Conservation (phyloP, 2,329 filamentous ascomycete species). For the Xylariaceae sp. region DNA sequence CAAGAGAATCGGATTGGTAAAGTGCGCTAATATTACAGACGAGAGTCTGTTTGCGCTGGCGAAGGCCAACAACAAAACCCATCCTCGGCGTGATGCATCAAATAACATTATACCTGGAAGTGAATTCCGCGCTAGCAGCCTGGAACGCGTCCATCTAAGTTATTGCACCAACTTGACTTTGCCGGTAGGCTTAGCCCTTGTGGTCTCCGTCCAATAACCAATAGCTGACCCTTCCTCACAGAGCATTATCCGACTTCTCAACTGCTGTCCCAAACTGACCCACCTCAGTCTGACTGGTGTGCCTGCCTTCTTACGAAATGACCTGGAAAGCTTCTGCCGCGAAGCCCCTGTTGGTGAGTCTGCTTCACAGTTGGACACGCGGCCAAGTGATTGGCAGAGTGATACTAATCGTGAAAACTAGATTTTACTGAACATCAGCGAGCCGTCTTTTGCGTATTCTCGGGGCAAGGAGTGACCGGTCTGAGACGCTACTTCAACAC, state of each 20-base stretch:
- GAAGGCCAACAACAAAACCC: constrained; percentile 52
- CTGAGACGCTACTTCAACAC: constrained; percentile 73
- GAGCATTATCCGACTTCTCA: constrained; percentile 85
- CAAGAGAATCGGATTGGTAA: constrained; percentile 89
- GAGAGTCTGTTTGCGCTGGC: constrained; percentile 80
- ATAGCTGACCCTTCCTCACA: constrained; percentile 28
- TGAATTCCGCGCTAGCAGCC: constrained; percentile 53
- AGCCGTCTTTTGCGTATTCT: constrained; percentile 96
- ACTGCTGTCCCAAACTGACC: constrained; percentile 84
- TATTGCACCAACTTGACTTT: constrained; percentile 85
- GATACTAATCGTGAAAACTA: constrained; percentile 26
- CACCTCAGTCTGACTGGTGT: constrained; percentile 94
- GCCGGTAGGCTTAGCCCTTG: constrained; percentile 60
- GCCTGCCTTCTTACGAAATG: constrained; percentile 77
- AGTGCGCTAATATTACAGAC: constrained; percentile 86
- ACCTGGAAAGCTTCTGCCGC: constrained; percentile 78
- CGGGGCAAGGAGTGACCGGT: constrained; percentile 70
- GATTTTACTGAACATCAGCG: constrained; percentile 96
- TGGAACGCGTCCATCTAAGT: constrained; percentile 92
- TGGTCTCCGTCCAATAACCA: too few species aligned
- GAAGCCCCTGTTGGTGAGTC: constrained; percentile 65
- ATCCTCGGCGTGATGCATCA: constrained; percentile 40
- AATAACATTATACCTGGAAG: constrained; percentile 37
- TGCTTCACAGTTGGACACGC: too few species aligned
- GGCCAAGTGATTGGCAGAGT: neutral